phyloP scores from a whole-genome alignment of 1,284 basidiomycete species.

The Trametes versicolor region DNA sequence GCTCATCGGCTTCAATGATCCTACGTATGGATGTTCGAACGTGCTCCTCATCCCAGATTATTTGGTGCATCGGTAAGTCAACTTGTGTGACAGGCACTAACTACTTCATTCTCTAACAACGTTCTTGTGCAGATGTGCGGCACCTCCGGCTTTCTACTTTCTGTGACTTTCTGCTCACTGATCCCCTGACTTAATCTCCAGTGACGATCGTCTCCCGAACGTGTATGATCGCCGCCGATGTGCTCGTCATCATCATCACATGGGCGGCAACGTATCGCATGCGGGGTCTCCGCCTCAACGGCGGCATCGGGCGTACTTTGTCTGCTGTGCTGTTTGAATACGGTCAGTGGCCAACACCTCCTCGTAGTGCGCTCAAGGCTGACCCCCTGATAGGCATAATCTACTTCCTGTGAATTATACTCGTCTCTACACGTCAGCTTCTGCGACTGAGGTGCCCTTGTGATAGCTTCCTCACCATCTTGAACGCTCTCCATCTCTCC shows the following conservation, averaged over 20 bases:
- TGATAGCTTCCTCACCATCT: not conserved
- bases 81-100: too few species aligned
- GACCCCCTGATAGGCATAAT: not conserved
- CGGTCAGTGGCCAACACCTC: not conserved
- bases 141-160: not conserved
- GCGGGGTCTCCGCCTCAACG: not conserved
- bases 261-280: not conserved
- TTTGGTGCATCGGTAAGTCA: not conserved
- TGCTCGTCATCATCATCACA: conserved; percentile 5
- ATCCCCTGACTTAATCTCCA: not conserved
- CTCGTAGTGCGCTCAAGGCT: not conserved
- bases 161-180: not conserved
- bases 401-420: not conserved
- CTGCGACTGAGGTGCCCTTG: not conserved
- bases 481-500: conserved; percentile 7
- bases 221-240: conserved; percentile 10
- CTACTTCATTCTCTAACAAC: not conserved
- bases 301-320: not conserved
- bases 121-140: conserved; percentile 1
- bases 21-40: conserved; percentile 1
- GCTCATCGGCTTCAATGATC: conserved; percentile 1
- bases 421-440: too few species aligned
- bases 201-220: conserved; percentile 7
- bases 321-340: conserved; percentile 7
- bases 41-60: not conserved